phyloP scores from a whole-genome alignment of 2,329 filamentous ascomycete species.

The Colletotrichum spinosum region DNA sequence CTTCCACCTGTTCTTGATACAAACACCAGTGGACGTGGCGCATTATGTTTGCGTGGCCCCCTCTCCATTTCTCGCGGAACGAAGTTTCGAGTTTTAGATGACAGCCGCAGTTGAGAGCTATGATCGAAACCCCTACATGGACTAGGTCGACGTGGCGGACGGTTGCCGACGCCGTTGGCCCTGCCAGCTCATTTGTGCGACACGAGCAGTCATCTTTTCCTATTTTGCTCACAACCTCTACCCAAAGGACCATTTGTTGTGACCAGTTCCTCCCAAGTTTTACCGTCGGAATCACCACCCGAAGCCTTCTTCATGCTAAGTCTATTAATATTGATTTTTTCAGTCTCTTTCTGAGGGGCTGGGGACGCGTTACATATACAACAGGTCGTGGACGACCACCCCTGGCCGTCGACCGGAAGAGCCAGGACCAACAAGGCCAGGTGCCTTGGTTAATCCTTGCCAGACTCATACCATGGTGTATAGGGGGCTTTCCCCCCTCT shows the following conservation, averaged over 20 bases:
- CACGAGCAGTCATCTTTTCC: constrained; percentile 21
- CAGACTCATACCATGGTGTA: neutral
- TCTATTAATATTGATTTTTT: constrained; percentile 13
- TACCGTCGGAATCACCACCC: neutral
- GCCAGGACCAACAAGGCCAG: constrained; percentile 21
- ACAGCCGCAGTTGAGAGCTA: neutral
- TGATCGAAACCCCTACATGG: neutral
- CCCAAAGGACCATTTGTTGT: constrained; percentile 1
- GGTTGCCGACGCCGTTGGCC: neutral
- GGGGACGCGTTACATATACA: constrained; percentile 19
- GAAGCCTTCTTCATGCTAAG: neutral
- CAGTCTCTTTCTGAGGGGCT: neutral
- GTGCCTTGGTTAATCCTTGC: constrained; percentile 19
- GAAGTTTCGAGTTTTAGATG: constrained; percentile 8
- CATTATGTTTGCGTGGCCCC: neutral
- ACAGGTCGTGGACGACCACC: constrained; percentile 5
- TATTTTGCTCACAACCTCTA: constrained; percentile 7
- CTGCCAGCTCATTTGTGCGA: constrained; percentile 2
- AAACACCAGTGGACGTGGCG: constrained; percentile 5
- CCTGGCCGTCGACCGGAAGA: constrained; percentile 9
- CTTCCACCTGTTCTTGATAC: no score
- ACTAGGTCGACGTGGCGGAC: constrained; percentile 3
- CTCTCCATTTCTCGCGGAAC: constrained; percentile 2
- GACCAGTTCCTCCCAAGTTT: no score
- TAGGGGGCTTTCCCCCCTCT: neutral